These are phyloP conservation scores for Chlorella variabilis DNA, from an alignment of 163 green algal species.

Conservation along the genomic window DNA sequence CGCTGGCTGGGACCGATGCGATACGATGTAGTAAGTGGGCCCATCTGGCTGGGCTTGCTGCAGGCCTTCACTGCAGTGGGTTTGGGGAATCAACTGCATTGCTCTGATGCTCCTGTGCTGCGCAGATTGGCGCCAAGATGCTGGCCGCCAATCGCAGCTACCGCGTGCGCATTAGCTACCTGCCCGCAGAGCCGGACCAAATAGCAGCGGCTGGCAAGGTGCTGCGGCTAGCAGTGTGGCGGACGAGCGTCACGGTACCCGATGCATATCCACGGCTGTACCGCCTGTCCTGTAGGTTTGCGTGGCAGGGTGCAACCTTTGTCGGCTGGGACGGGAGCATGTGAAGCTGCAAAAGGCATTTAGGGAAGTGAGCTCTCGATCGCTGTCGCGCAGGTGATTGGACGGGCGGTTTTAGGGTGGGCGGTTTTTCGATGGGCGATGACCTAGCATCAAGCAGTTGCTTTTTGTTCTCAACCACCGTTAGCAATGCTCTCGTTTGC, in stretches of 20 bases:
- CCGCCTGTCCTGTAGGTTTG: no score
- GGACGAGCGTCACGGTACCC: no score
- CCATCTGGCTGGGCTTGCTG: not conserved
- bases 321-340: conserved; percentile 21
- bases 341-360: conserved; percentile 14
- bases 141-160: conserved; percentile 29
- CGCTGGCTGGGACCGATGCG: conserved; percentile 82
- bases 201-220: conserved; percentile 24
- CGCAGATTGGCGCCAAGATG: conserved; percentile 46
- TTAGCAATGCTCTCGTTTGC: no score
- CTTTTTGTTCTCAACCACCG: no score
- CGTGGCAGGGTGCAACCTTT: conserved; percentile 8
- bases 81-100: no score
- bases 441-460: no score
- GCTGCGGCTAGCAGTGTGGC: no score
- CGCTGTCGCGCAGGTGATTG: not conserved
- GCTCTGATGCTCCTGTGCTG: not conserved
- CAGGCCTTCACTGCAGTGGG: no score
- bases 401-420: no score
- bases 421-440: no score
- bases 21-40: conserved; percentile 69
- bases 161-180: conserved; percentile 2
- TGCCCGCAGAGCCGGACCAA: conserved; percentile 18
- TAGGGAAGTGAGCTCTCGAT: not conserved
- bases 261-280: no score